Base-by-base conservation (phyloP, 768 basidiomycete genomes). In the Candolleomyces aberdarensis region DNA sequence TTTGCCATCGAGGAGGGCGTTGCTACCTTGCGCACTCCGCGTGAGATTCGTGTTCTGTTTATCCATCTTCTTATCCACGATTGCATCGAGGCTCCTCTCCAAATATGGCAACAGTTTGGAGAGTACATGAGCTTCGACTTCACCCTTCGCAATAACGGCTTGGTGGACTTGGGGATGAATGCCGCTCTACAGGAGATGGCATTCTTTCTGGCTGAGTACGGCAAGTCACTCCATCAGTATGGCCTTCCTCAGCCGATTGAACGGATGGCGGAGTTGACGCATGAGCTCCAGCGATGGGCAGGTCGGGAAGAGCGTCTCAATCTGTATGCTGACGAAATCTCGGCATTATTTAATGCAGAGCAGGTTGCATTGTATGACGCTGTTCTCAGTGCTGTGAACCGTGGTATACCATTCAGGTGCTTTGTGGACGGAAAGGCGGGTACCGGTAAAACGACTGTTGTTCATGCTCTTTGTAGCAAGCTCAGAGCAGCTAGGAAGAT, bases 391-490 rank as follows among this genome's bases (percentile, higher is more conserved):
- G n/a, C 20, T 26, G 51, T 32, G 4, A 10, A 52, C 10, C 40
- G 62, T 0, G 36, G 56, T 0, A 26, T 41, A 0, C 64, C 70
- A 10, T 58, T 73, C 0, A 64, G 59, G 26, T 62, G 67, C 7
- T 78, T 78, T 58, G 56, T 80, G 5, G 73, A 78, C 61, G 77
- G 78, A 2, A 72, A 74, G 56, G 77, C 78, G 1, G 78, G 78
- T 0, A 62, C 75, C 5, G 79, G 78, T 0, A 80, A 80, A 63
- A 79, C 77, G 0, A 76, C 69, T 40, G 32, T 78, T 1, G 59
- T 75, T 0, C 71, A 72, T 40, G 66, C 76, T 0, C 56, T 80
- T 6, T 75, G 73, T 50, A 71, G 71, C 57, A 64, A 61, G 22
- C 48, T 78, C 1, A 64, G 77, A 11, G 56, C 67, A 0, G 40